Base-by-base conservation (phyloP, 169 alveolate genomes). In the Plasmodium yoelii region DNA sequence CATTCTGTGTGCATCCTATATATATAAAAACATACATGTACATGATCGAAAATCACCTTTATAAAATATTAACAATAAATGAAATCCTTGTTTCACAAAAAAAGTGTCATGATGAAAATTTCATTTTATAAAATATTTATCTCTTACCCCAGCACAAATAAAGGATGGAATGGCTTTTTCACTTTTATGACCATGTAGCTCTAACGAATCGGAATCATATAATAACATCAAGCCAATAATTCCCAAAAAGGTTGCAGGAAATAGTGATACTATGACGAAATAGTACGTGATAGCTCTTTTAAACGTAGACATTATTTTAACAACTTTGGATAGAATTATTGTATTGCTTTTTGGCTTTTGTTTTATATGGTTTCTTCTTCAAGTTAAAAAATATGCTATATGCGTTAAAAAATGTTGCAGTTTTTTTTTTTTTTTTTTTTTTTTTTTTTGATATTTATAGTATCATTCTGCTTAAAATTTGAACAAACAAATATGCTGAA, bases 101-200 rank as follows among this genome's bases (percentile, higher is more conserved):
- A 49, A 10, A 49, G 5, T 10, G 24, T 1, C 59, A 15, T 51
- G 22, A 13, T 8, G 59, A 12, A 51, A 12, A 51, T 15, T 8
- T 7, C 0, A 12, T 13, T 51, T 51, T 51, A 13, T 15, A 13
- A 12, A 51, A 5, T 24, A 59, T 53, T 74, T 55, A n/a, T 19
- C n/a, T 39, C 88, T 75, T 75, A 75, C 88, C 75, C 88, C 88
- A 26, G 88, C 88, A 22, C 88, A 61, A 75, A 75, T 75, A 53
- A 75, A 75, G 6, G 88, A 75, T 13, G 88, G 88, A 28, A 63
- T 61, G 28, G 63, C 88, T 39, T 75, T 75, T 68, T 75, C 88
- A 18, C 77, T 49, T 39, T 61, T 75, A 49, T 75, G 49, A 55
- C 88, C 88, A 67, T 75, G 88, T 53, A 75, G 61, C 47, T 75